phyloP scores from a whole-genome alignment of 495 filamentous ascomycete genomes.

The Penicillium odoratum region DNA sequence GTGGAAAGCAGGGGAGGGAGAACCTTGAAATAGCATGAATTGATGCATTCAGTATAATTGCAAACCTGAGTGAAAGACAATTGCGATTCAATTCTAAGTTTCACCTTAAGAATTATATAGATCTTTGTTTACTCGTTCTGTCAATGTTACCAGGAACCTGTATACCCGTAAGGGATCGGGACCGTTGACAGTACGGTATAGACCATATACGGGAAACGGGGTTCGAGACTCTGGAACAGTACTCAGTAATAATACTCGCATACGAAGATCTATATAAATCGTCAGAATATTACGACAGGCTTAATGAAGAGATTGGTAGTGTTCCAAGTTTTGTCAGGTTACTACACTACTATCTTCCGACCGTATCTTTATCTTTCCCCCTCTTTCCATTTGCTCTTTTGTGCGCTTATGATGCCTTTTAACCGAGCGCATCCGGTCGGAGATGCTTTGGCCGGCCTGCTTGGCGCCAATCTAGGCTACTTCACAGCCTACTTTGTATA shows the following conservation, averaged over 20 bases:
- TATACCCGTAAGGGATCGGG: conserved; percentile 14
- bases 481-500: neutral
- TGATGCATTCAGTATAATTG: too few relatives aligned
- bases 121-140: conserved; percentile 7
- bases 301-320: neutral
- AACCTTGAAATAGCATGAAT: too few relatives aligned
- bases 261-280: conserved; percentile 1
- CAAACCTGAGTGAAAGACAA: neutral
- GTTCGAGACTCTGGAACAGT: conserved; percentile 9
- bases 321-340: neutral
- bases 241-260: conserved; percentile 22
- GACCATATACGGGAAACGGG: conserved; percentile 11
- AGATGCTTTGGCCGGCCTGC: conserved; percentile 1
- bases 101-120: neutral
- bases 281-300: neutral
- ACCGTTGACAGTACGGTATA: conserved; percentile 20
- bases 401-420: conserved; percentile 10
- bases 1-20: neutral
- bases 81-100: neutral
- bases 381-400: neutral
- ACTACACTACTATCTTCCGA: neutral
- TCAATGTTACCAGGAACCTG: conserved; percentile 29
- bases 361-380: neutral
- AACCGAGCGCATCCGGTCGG: conserved; percentile 18
- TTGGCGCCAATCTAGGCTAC: conserved; percentile 4